These are phyloP conservation scores for Petunia hybrid DNA, from an alignment of 305 asterid genomes.

Conservation along the genomic window DNA sequence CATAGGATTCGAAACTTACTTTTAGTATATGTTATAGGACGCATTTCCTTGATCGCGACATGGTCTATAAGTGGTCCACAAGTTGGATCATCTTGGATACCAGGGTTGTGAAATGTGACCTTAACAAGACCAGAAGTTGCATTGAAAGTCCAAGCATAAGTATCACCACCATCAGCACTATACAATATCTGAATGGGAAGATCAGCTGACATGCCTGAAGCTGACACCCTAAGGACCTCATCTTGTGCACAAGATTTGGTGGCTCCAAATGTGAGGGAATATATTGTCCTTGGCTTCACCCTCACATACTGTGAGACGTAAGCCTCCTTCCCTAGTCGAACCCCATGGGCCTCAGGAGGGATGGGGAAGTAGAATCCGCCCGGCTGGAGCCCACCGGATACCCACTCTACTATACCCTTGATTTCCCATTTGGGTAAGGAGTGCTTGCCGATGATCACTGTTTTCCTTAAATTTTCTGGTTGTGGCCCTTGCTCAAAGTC, in stretches of 20 bases:
- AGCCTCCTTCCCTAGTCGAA: slow-evolving; percentile 76
- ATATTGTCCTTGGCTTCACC: slow-evolving; percentile 48
- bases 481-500: slow-evolving; percentile 76
- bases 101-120: slow-evolving; percentile 73
- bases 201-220: slow-evolving; percentile 55
- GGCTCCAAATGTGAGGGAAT: slow-evolving; percentile 68
- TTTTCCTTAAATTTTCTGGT: slow-evolving; percentile 58
- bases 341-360: slow-evolving; percentile 75
- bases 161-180: slow-evolving; percentile 76
- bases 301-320: slow-evolving; percentile 59
- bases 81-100: slow-evolving; percentile 78
- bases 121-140: slow-evolving; percentile 55
- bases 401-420: slow-evolving; percentile 66
- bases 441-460: slow-evolving; percentile 58
- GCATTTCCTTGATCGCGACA: slow-evolving; percentile 73
- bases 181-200: slow-evolving; percentile 82
- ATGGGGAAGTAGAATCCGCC: slow-evolving; percentile 70
- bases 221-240: slow-evolving; percentile 65
- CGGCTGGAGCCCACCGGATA: slow-evolving; percentile 78
- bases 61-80: slow-evolving; percentile 85
- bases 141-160: slow-evolving; percentile 75
- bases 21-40: slow-evolving; percentile 45
- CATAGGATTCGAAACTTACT: slow-evolving; percentile 42
- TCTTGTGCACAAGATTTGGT: slow-evolving; percentile 87
- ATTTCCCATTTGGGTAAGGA: slow-evolving; percentile 83